A percentile compares a stretch with the other conserved stretches of the same genome.
phyloP scores from a whole-genome alignment of 1,284 basidiomycete species.

The Kwoniella shivajii region DNA sequence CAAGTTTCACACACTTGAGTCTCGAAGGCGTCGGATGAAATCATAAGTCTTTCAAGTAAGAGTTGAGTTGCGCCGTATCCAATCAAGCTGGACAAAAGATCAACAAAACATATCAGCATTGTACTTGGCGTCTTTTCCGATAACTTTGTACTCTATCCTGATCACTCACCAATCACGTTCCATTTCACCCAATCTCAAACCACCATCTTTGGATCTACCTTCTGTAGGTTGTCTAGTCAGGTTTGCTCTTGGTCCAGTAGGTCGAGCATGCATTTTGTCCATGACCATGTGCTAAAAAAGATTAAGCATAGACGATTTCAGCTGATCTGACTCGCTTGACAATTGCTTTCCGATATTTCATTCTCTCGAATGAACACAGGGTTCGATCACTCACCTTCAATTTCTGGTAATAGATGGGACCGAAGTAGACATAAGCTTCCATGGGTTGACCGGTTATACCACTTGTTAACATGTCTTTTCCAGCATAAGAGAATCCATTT shows the following conservation, averaged over 20 bases:
- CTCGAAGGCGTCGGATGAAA: conserved; percentile 95
- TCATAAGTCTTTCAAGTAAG: conserved; percentile 94
- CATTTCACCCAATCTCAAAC: conserved; percentile 97
- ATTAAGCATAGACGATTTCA: not conserved
- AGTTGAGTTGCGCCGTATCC: conserved; percentile 96
- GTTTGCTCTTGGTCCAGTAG: conserved; percentile 92
- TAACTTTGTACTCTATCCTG: not conserved
- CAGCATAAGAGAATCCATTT: conserved; percentile 93
- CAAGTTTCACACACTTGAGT: conserved; percentile 95
- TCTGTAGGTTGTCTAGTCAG: conserved; percentile 98
- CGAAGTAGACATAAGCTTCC: conserved; percentile 97
- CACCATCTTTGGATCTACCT: conserved; percentile 95
- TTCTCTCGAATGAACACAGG: not conserved
- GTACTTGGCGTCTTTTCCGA: not conserved
- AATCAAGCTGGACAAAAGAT: conserved; percentile 62
- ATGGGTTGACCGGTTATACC: conserved; percentile 96
- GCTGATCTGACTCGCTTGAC: no score
- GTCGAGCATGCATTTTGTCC: conserved; percentile 99
- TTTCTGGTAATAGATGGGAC: conserved; percentile 95
- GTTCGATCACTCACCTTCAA: conserved; percentile 45
- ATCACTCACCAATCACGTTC: conserved; percentile 76
- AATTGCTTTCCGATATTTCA: not conserved
- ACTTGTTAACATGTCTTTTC: conserved; percentile 97
- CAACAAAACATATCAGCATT: not conserved
- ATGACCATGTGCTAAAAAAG: conserved; percentile 85